Evolutionary conservation across 176 grass and related monocot genomes (phyloP).

Genomic region (Oropetium thomaeum): DNA sequence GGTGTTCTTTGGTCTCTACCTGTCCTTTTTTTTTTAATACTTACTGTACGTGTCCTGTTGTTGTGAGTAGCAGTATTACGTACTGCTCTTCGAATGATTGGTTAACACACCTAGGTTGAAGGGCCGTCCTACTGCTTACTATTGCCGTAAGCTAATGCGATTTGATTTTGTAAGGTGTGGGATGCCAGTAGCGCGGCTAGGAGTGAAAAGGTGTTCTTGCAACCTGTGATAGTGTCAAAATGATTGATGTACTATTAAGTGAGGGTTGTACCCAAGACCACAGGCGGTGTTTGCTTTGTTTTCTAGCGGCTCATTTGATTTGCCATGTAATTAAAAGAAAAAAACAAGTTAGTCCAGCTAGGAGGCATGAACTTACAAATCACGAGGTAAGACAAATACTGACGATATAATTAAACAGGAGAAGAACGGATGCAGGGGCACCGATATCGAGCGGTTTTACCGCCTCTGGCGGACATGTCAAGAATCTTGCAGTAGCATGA

Average conservation of each 20-base stretch:
- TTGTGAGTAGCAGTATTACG: not conserved
- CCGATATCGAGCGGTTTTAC: not conserved
- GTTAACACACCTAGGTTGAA: not conserved
- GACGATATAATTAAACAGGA: too few relatives aligned
- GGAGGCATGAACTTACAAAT: not conserved
- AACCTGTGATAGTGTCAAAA: slow-evolving; percentile 2
- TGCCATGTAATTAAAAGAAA: not conserved
- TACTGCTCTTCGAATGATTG: slow-evolving; percentile 23
- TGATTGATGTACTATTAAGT: slow-evolving; percentile 6
- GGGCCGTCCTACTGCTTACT: slow-evolving; percentile 31
- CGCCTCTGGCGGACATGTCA: not conserved
- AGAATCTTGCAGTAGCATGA: not conserved
- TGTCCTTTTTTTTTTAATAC: not conserved
- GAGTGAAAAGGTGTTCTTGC: slow-evolving; percentile 33
- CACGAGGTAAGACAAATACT: not conserved
- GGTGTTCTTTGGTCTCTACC: not conserved
- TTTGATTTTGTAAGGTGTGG: not conserved
- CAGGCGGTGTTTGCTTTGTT: not conserved
- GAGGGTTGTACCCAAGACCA: not conserved
- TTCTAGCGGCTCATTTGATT: not conserved
- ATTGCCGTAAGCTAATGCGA: slow-evolving; percentile 4
- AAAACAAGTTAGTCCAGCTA: not conserved
- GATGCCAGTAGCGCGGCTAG: slow-evolving; percentile 41
- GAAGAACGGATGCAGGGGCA: too few relatives aligned
- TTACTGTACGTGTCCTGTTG: too few relatives aligned